A percentile compares a stretch with the other conserved stretches of the same genome.
Evolutionary conservation across 495 filamentous ascomycete genomes (phyloP).

Genomic region (Penicillium mononematosum): DNA sequence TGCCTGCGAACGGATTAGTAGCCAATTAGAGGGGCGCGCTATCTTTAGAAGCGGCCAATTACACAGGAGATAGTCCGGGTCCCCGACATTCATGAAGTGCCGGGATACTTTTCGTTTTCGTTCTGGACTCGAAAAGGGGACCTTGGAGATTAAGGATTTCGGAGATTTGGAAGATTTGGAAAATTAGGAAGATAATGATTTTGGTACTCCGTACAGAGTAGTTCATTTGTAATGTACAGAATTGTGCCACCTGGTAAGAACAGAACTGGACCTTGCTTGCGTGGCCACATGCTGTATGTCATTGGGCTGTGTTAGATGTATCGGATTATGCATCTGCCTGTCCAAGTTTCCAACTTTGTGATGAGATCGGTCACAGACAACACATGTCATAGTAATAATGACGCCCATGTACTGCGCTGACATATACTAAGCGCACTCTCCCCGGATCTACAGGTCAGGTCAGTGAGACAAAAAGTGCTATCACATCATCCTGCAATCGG

Average conservation of each 20-base stretch:
- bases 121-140: slow-evolving; percentile 15
- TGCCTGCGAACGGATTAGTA: slow-evolving; percentile 9
- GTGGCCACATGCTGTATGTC: slow-evolving; percentile 13
- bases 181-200: not conserved
- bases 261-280: slow-evolving; percentile 25
- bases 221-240: not conserved
- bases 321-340: slow-evolving; percentile 10
- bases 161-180: not conserved
- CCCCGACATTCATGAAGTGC: slow-evolving; percentile 18
- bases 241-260: slow-evolving; percentile 14
- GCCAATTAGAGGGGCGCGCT: slow-evolving; percentile 2
- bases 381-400: not conserved
- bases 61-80: slow-evolving; percentile 10
- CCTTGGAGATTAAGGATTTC: not conserved
- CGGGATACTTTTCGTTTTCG: slow-evolving; percentile 3
- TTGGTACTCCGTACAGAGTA: not conserved
- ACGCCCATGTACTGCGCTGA: slow-evolving; percentile 9
- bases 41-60: slow-evolving; percentile 28
- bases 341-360: not conserved
- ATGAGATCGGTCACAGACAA: slow-evolving; percentile 26
- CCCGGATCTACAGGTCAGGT: slow-evolving; percentile 29
- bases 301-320: slow-evolving; percentile 15
- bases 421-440: slow-evolving; percentile 1
- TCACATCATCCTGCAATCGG: slow-evolving; percentile 29
- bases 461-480: slow-evolving; percentile 20